Evolutionary conservation across 225 moss, liverwort and hornwort species (phyloP).

Genomic region (Antitrichia curtipendula): DNA sequence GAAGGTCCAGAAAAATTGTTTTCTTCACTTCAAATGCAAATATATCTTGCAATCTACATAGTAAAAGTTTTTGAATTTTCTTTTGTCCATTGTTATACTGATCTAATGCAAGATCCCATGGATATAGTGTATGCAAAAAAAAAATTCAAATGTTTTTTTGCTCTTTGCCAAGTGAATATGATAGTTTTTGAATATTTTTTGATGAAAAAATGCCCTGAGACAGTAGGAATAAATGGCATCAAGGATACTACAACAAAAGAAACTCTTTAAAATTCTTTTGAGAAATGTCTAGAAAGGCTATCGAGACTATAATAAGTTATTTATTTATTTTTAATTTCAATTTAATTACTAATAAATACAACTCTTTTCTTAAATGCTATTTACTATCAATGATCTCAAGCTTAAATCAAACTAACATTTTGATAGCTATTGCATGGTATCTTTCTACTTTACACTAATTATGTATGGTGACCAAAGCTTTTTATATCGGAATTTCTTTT

Average conservation of each 20-base stretch:
- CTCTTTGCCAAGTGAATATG: no score
- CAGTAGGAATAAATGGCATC: neutral
- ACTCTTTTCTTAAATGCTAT: neutral
- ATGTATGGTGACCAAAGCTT: neutral
- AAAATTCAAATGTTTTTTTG: neutral
- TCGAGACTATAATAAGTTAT: no score
- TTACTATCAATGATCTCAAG: neutral
- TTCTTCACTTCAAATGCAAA: neutral
- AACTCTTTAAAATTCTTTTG: neutral
- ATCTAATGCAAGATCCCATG: neutral
- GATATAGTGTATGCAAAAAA: neutral
- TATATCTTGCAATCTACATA: neutral
- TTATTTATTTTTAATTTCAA: neutral
- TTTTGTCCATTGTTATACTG: neutral
- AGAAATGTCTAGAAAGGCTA: neutral
- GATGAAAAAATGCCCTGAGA: neutral
- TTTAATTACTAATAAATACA: neutral
- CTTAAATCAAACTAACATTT: neutral
- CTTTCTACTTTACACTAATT: neutral
- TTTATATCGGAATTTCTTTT: neutral
- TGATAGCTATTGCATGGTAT: neutral
- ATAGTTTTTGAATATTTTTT: fast-evolving
- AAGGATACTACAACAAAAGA: neutral
- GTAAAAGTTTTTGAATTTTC: neutral
- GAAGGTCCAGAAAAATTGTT: fast-evolving